These are phyloP conservation scores for Aspergillus biplanus DNA, from an alignment of 495 filamentous ascomycete genomes.

Conservation along the genomic window DNA sequence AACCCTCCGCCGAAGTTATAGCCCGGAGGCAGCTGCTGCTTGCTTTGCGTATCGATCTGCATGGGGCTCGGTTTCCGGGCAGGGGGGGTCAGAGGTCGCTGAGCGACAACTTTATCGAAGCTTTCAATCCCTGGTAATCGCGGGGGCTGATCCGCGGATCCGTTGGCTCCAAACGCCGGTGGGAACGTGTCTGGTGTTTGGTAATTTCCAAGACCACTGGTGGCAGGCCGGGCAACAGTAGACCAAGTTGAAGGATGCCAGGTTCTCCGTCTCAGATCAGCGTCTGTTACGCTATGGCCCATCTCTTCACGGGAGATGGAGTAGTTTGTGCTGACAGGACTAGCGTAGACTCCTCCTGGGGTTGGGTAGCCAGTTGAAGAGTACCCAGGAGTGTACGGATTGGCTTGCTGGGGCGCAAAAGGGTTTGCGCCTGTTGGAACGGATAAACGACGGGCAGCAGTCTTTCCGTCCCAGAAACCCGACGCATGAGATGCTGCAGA, in stretches of 20 bases:
- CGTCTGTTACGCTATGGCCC: constrained; percentile 61
- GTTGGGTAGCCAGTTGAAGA: constrained; percentile 56
- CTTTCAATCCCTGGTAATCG: constrained; percentile 89
- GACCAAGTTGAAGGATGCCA: constrained; percentile 85
- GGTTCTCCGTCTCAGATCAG: constrained; percentile 79
- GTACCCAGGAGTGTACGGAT: constrained; percentile 58
- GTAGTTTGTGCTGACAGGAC: constrained; percentile 72
- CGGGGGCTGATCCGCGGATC: constrained; percentile 52
- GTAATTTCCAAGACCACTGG: constrained; percentile 60
- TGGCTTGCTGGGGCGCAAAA: constrained; percentile 68
- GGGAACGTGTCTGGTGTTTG: constrained; percentile 63
- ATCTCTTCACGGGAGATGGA: constrained; percentile 68
- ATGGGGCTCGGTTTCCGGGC: constrained; percentile 68
- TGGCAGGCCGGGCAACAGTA: constrained; percentile 60
- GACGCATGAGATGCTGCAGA: constrained; percentile 65
- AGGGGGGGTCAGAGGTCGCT: constrained; percentile 64
- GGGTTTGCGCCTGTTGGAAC: constrained; percentile 77
- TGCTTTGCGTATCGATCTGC: constrained; percentile 61
- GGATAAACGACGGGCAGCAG: constrained; percentile 75
- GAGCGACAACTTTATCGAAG: constrained; percentile 70
- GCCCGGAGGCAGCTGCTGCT: constrained; percentile 39
- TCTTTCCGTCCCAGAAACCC: constrained; percentile 70
- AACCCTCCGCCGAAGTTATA: constrained; percentile 43
- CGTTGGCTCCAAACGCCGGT: constrained; percentile 54
- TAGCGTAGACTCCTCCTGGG: constrained; percentile 62